Base-by-base conservation (phyloP, 2,329 filamentous ascomycete species). In the Epichloe sp. region DNA sequence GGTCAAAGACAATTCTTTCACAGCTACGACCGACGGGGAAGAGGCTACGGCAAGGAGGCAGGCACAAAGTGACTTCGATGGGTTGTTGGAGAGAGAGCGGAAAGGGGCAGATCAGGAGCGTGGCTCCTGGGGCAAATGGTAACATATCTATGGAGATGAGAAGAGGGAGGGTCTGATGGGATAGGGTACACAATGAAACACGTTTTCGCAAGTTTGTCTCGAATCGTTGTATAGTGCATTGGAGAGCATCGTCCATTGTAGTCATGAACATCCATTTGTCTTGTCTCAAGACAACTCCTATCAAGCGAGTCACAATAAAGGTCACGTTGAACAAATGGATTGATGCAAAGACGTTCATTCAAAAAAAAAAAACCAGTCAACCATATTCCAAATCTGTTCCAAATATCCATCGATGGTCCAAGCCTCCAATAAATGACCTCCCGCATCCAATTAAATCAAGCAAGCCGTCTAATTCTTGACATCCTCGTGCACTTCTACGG, bases 1-100 rank as follows among this genome's bases (percentile, higher is more conserved):
- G 3, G 41, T 53, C 5, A 56, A 51, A 5, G 61, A 66, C 7
- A 60, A 65, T 53, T 56, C 64, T 0, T 74, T 66, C 52, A 63
- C 65, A 3, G 54, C 56, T 3, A 53, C 60, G 2, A 53, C 59
- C 2, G 70, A 72, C 8, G 66, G 67, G 50, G 68, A 72, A 21
- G 66, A 59, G 52, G 55, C 58, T 3, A 58, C 63, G 15, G 67
- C 66, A 43, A 75, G 69, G 58, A 66, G 67, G 8, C 67, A 73
- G 54, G 73, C 75, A 5, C 75, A 78, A 52, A 68, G 64, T 52
- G 73, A 78, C 34, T 78, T 77, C 55, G 75, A 78, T 53, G 64
- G 63, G 19, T 63, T 77, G 52, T 51, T 77, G 3, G 74, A 77
- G 42, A 62, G 65, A 14, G 75, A 77, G 52, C 63, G 70, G 21